Evolutionary conservation across 352 stramenopile genomes (phyloP).

Genomic region (Pythium brachiatum): DNA sequence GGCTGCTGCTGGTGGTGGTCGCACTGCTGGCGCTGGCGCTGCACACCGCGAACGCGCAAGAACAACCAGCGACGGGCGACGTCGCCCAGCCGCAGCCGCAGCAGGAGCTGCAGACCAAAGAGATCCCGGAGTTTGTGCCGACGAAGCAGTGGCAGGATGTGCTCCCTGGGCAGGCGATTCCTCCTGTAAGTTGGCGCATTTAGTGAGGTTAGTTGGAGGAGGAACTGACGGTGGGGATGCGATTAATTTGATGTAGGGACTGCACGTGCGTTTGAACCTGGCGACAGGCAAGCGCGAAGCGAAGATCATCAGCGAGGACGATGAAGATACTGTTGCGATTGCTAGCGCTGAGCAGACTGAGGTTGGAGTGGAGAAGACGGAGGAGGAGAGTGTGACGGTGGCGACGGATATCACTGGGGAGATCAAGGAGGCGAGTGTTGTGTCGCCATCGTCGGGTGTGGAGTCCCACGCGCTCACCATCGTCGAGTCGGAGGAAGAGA

Average conservation of each 20-base stretch:
- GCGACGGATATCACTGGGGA: conserved; percentile 54
- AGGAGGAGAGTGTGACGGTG: conserved; percentile 51
- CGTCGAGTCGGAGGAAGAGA: conserved; percentile 20
- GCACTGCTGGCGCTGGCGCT: conserved; percentile 7
- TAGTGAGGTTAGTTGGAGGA: neutral
- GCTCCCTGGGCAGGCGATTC: conserved; percentile 59
- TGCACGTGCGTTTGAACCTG: conserved; percentile 81
- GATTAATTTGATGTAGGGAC: conserved; percentile 43
- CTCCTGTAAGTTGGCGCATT: conserved; percentile 33
- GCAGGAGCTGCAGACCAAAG: neutral
- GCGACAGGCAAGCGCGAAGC: conserved; percentile 80
- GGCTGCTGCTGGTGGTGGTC: conserved; percentile 9
- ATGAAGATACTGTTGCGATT: conserved; percentile 24
- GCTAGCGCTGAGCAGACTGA: conserved; percentile 30
- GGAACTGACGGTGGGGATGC: conserved; percentile 3
- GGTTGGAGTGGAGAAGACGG: conserved; percentile 30
- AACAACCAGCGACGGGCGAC: conserved; percentile 3
- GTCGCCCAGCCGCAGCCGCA: conserved; percentile 2
- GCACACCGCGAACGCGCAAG: conserved; percentile 8
- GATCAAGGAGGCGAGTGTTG: conserved; percentile 27
- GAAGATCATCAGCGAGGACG: conserved; percentile 65
- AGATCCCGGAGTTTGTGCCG: conserved; percentile 54
- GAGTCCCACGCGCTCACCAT: conserved; percentile 22
- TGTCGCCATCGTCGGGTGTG: neutral
- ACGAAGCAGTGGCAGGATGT: conserved; percentile 70